Base-by-base conservation (phyloP, 1,139 yeast genomes). In the Magnusiomyces tetraspermus region DNA sequence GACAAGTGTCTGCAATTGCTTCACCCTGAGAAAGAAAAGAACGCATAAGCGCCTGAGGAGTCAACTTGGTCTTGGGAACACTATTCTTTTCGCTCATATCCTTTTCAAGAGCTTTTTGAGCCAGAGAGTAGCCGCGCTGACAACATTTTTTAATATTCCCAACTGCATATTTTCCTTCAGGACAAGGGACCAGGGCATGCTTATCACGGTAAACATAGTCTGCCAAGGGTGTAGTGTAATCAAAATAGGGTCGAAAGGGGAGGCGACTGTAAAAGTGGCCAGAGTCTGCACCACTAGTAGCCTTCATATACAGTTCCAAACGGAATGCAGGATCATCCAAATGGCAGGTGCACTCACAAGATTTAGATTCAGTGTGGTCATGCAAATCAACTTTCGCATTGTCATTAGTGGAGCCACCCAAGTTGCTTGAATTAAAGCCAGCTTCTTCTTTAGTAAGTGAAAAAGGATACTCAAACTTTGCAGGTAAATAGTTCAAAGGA, bases 311-410 rank as follows among this genome's bases (percentile, higher is more conserved):
- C 21, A 44, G 23, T 13, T 44, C 24, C 17, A 44, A 22, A 37
- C 47, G 47, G 19, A 44, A 44, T 17, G 19, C 17, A 10, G 47
- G 37, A 15, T 26, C 37, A n/a, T 44, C 37, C 2, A 17, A 26
- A 17, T 44, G 47, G 37, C 47, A 44, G 36, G n/a, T 30, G 36
- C 47, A 44, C 3, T 17, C 22, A n/a, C 47, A 44, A 26, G 11
- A 2, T 3, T 42, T 21, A 6, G 26, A 13, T 10, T 42, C 15
- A 17, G 17, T 15, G 15, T 26, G 36, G 13, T 44, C 13, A 17
- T 8, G 11, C 11, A 28, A 28, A 28, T 28, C 33, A 11, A 11
- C 6, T 8, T 28, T 52, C 61, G 22, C 57, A 61, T 47, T 62
- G 46, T 46, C 51, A 53, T 28, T 44, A 51, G 19, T 30, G 30